These are phyloP conservation scores for Yamadazyma dushanensis DNA, from an alignment of 1,139 yeast genomes.

Conservation along the genomic window DNA sequence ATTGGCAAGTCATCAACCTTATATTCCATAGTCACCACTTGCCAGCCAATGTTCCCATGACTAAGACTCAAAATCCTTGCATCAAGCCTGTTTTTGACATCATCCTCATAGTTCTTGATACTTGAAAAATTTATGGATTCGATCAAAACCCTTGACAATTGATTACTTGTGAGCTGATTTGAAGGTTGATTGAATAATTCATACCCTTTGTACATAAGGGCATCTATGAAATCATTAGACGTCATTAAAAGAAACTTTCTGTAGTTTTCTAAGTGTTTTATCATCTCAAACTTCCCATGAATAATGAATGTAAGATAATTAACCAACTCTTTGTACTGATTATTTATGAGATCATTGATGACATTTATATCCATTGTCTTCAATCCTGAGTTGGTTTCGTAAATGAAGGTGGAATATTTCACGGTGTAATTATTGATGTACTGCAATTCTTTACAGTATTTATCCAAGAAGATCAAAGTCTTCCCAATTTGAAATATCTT, in stretches of 20 bases:
- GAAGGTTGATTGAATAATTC: constrained; percentile 63
- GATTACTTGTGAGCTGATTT: constrained; percentile 59
- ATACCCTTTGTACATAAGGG: constrained; percentile 58
- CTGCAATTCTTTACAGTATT: constrained; percentile 51
- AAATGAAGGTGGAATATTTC: constrained; percentile 34
- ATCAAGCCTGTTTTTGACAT: constrained; percentile 54
- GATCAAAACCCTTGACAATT: constrained; percentile 62
- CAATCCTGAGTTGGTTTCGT: constrained; percentile 29
- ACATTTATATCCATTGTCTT: constrained; percentile 30
- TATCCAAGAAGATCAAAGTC: constrained; percentile 65
- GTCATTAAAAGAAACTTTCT: constrained; percentile 71
- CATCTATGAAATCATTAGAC: constrained; percentile 75
- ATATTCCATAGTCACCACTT: constrained; percentile 86
- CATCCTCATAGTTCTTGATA: constrained; percentile 39
- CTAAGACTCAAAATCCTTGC: constrained; percentile 71
- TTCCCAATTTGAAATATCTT: constrained; percentile 77
- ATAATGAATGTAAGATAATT: constrained; percentile 53
- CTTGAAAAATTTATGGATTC: constrained; percentile 70
- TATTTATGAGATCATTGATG: constrained; percentile 36
- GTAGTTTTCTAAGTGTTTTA: constrained; percentile 59
- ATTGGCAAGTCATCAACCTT: constrained; percentile 60
- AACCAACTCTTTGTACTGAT: constrained; percentile 59
- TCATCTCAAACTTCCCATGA: constrained; percentile 44
- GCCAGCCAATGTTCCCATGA: constrained; percentile 81
- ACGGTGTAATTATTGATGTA: constrained; percentile 42